Evolutionary conservation across 2,329 filamentous ascomycete species (phyloP).

Genomic region (Epichloe sylvatica): DNA sequence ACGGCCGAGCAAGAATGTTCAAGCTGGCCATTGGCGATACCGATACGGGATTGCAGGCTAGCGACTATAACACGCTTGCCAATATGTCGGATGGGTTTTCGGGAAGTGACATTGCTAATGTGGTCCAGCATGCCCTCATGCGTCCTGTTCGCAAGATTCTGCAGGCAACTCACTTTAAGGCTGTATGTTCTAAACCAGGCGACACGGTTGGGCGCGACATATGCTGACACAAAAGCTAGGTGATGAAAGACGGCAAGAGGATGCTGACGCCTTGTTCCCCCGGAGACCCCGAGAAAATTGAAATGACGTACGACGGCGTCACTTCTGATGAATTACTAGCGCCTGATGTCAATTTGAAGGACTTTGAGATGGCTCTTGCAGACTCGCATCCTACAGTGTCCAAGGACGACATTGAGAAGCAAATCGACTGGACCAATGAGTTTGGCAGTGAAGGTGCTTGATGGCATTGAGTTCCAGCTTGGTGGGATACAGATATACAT

Average conservation of each 20-base stretch:
- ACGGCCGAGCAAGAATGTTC: constrained; percentile 87
- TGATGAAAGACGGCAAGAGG: constrained; percentile 51
- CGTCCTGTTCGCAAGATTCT: constrained; percentile 94
- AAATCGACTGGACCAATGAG: constrained; percentile 87
- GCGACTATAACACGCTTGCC: constrained; percentile 69
- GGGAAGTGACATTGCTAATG: constrained; percentile 88
- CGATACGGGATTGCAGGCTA: constrained; percentile 64
- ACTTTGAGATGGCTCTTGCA: constrained; percentile 87
- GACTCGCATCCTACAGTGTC: constrained; percentile 82
- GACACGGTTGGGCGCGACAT: not conserved
- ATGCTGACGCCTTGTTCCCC: constrained; percentile 87
- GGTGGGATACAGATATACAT: constrained; percentile 9
- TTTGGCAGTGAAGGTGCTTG: constrained; percentile 79
- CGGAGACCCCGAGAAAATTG: constrained; percentile 68
- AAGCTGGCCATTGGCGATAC: constrained; percentile 89
- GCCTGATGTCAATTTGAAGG: constrained; percentile 73
- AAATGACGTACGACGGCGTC: constrained; percentile 89
- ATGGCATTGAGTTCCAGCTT: constrained; percentile 4
- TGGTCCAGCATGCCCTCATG: constrained; percentile 93
- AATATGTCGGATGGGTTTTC: constrained; percentile 85
- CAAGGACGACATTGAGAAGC: constrained; percentile 66
- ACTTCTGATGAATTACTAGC: constrained; percentile 74
- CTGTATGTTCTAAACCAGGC: constrained; percentile 37
- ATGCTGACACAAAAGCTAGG: constrained; percentile 31
- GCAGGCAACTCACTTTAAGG: constrained; percentile 94